Conservation (phyloP, 2,329 filamentous ascomycete genomes). For the Fusarium nelsonii region DNA sequence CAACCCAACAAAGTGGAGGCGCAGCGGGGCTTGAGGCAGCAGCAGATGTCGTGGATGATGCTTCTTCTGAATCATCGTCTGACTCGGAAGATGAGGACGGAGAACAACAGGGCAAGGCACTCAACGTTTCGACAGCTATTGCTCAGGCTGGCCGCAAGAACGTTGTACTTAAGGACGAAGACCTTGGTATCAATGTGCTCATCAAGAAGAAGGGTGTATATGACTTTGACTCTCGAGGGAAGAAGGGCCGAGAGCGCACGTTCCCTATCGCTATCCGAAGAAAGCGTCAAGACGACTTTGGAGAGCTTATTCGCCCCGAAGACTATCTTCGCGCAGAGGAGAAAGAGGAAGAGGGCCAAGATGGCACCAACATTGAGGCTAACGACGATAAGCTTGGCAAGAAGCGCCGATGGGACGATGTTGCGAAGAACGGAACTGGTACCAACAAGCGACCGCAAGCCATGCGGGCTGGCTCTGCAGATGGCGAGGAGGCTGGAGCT, state of each 20-base stretch:
- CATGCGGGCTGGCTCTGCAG: conserved; percentile 57
- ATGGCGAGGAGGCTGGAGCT: conserved; percentile 58
- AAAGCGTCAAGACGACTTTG: conserved; percentile 88
- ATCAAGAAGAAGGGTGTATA: conserved; percentile 90
- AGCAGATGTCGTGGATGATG: conserved; percentile 82
- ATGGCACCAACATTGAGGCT: conserved; percentile 55
- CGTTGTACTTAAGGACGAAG: conserved; percentile 86
- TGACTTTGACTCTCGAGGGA: conserved; percentile 91
- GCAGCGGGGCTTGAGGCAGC: conserved; percentile 76
- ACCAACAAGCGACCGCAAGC: conserved; percentile 71
- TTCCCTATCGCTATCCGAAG: conserved; percentile 88
- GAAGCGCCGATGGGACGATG: conserved; percentile 94
- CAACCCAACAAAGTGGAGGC: conserved; percentile 78
- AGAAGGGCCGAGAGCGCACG: conserved; percentile 91
- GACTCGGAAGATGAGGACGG: conserved; percentile 89
- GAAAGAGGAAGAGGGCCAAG: conserved; percentile 79
- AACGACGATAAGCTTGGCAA: conserved; percentile 79
- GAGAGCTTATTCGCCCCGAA: conserved; percentile 91
- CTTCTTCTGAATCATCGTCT: conserved; percentile 86
- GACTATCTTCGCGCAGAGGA: conserved; percentile 95
- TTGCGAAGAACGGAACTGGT: conserved; percentile 52
- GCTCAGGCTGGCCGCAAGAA: conserved; percentile 88
- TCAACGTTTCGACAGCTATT: conserved; percentile 89
- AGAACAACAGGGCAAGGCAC: conserved; percentile 89
- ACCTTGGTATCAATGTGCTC: conserved; percentile 90